phyloP scores from a whole-genome alignment of 1,139 yeast genomes.

The Taphrina confusa region DNA sequence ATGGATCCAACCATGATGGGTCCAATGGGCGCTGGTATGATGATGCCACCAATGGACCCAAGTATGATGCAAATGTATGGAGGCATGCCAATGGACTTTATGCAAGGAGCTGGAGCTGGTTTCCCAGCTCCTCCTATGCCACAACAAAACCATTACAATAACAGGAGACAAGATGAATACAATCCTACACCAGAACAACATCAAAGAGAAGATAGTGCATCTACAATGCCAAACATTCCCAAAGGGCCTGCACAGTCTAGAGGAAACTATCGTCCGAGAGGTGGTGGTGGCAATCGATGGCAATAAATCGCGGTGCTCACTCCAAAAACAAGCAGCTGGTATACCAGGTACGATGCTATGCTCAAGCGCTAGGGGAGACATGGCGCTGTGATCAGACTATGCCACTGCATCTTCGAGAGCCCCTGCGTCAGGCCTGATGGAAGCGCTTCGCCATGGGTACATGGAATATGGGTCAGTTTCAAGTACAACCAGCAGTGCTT shows the following conservation, averaged over 20 bases:
- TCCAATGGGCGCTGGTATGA: conserved; percentile 30
- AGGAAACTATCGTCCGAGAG: neutral
- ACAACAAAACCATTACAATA: neutral
- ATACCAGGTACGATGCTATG: too few relatives aligned
- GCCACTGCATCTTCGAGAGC: too few relatives aligned
- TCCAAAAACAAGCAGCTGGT: too few relatives aligned
- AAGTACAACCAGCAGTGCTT: too few relatives aligned
- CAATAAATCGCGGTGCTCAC: too few relatives aligned
- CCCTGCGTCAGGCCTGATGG: too few relatives aligned
- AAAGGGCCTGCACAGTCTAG: conserved; percentile 17
- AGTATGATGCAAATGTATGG: conserved; percentile 30
- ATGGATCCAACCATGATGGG: conserved; percentile 34
- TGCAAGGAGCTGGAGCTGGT: neutral
- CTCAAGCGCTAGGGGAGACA: too few relatives aligned
- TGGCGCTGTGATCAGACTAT: too few relatives aligned
- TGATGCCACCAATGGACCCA: conserved; percentile 36
- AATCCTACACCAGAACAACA: neutral
- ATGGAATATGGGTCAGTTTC: too few relatives aligned
- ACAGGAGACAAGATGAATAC: neutral
- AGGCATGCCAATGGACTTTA: conserved; percentile 18
- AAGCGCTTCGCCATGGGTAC: too few relatives aligned
- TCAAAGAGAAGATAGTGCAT: conserved; percentile 8
- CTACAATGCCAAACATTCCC: conserved; percentile 4
- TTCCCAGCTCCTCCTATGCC: conserved; percentile 5
- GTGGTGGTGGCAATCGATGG: conserved; percentile 11